Evolutionary conservation across 2,329 filamentous ascomycete genomes (phyloP).

Genomic region (Kalmusia sp.): DNA sequence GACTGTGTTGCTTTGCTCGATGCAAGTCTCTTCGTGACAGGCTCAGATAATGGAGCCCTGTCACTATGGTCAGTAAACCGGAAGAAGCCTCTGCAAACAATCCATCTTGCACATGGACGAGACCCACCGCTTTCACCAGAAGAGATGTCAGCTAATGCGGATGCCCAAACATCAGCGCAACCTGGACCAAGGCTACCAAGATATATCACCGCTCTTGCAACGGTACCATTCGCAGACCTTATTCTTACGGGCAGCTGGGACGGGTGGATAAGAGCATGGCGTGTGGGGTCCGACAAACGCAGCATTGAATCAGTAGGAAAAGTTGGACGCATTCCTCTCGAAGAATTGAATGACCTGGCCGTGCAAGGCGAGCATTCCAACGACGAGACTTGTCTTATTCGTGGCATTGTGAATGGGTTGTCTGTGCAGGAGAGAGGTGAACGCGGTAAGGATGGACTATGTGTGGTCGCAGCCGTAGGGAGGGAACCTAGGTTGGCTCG

Average conservation of each 20-base stretch:
- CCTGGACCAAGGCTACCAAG: slow-evolving; percentile 69
- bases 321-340: slow-evolving; percentile 56
- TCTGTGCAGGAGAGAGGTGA: slow-evolving; percentile 85
- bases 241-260: slow-evolving; percentile 95
- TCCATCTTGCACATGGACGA: slow-evolving; percentile 83
- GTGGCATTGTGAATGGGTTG: slow-evolving; percentile 87
- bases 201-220: slow-evolving; percentile 88
- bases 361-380: slow-evolving; percentile 15
- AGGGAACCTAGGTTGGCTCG: slow-evolving; percentile 85
- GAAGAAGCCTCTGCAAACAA: slow-evolving; percentile 89
- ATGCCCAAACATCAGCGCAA: slow-evolving; percentile 62
- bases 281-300: slow-evolving; percentile 78
- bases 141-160: slow-evolving; percentile 69
- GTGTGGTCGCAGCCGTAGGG: slow-evolving; percentile 83
- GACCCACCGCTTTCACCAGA: slow-evolving; percentile 73
- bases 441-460: slow-evolving; percentile 74
- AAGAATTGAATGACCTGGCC: slow-evolving; percentile 17
- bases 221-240: slow-evolving; percentile 88
- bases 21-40: slow-evolving; percentile 88
- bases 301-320: slow-evolving; percentile 72
- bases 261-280: slow-evolving; percentile 85
- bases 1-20: slow-evolving; percentile 91
- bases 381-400: slow-evolving; percentile 53
- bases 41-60: slow-evolving; percentile 87
- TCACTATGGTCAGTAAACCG: slow-evolving; percentile 89